These are phyloP conservation scores for Monilinia laxa DNA, from an alignment of 2,329 filamentous ascomycete species.

Conservation along the genomic window DNA sequence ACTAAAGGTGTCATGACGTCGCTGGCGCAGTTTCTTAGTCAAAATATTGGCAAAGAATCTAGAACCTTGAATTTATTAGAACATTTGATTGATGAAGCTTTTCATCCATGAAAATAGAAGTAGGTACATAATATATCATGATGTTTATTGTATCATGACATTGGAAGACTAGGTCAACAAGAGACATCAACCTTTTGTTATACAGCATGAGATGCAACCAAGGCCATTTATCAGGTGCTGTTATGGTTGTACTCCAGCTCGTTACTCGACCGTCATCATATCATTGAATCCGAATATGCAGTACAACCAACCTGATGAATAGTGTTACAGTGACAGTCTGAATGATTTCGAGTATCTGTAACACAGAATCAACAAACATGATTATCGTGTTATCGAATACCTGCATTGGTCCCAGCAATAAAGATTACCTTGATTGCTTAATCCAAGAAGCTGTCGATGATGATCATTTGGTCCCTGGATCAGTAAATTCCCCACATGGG, in stretches of 20 bases:
- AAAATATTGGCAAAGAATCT: background rate
- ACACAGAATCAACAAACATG: background rate
- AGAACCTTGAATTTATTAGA: background rate
- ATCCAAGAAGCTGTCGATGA: too few species aligned
- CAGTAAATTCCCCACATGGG: background rate
- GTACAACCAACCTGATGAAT: background rate
- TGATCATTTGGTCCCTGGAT: too few species aligned
- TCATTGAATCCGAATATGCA: background rate
- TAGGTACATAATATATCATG: background rate
- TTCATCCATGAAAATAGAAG: background rate
- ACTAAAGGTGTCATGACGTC: constrained; percentile 5
- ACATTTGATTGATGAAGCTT: background rate
- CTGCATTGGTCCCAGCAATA: background rate
- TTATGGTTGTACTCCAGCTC: background rate
- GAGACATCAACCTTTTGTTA: background rate
- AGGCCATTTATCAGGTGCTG: background rate
- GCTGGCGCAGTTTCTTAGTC: background rate
- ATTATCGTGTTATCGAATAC: background rate
- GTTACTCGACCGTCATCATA: constrained; percentile 1
- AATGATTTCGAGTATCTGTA: background rate
- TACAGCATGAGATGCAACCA: background rate
- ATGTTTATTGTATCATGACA: background rate
- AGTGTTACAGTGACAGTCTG: background rate
- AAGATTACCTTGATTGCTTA: background rate
- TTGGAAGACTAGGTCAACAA: background rate